Conservation (phyloP, 148 eudicot species). For the Cornus controversa region DNA sequence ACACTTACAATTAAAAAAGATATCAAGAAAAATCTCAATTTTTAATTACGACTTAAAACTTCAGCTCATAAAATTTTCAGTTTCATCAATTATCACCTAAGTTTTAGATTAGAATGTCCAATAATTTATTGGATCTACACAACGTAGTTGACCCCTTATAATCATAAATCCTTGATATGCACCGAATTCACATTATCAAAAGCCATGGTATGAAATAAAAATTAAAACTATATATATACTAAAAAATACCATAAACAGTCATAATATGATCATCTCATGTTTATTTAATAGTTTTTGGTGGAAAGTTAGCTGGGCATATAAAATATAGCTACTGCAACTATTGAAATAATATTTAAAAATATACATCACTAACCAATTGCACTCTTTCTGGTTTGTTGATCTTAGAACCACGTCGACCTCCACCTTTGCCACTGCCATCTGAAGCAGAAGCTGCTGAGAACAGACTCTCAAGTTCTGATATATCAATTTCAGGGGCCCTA, state of each 20-base stretch:
- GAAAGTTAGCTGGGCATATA: neutral
- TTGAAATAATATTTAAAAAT: neutral
- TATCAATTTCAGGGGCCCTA: conserved; percentile 98
- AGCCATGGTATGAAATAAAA: no score
- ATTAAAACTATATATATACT: no score
- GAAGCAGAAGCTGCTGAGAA: conserved; percentile 82
- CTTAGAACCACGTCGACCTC: conserved; percentile 70
- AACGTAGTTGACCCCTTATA: no score
- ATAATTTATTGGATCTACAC: no score
- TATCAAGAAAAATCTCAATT: no score
- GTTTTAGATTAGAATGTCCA: no score
- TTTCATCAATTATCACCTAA: no score
- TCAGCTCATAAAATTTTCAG: no score
- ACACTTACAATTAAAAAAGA: no score
- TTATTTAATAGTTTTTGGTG: neutral
- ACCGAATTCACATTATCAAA: neutral
- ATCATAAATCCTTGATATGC: neutral
- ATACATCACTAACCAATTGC: conserved; percentile 67
- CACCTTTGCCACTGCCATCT: conserved; percentile 59
- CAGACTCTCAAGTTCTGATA: conserved; percentile 88
- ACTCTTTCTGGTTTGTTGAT: conserved; percentile 91
- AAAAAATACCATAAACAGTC: neutral
- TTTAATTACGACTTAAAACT: no score
- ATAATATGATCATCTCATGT: no score
- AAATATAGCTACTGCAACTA: neutral